These are phyloP conservation scores for Penicillium aurantiogriseum DNA, from an alignment of 2,329 filamentous ascomycete genomes.

Conservation along the genomic window DNA sequence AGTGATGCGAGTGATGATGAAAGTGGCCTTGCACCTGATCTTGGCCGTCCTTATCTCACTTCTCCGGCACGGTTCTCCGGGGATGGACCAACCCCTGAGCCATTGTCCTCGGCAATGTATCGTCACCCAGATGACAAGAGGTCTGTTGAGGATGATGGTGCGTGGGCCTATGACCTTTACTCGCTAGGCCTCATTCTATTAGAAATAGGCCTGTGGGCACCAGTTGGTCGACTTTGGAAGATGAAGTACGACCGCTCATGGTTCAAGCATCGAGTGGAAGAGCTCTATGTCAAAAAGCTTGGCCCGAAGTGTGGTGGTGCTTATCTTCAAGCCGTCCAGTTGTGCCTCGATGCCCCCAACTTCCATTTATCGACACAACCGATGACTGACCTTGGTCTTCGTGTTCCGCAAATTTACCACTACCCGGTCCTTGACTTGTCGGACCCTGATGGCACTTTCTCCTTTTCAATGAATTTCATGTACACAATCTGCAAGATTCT, in stretches of 20 bases:
- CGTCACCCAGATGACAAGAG: slow-evolving; percentile 55
- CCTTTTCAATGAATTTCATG: slow-evolving; percentile 47
- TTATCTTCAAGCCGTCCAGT: slow-evolving; percentile 62
- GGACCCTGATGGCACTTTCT: slow-evolving; percentile 41
- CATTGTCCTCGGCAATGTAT: slow-evolving; percentile 57
- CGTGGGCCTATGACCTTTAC: slow-evolving; percentile 57
- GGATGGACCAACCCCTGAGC: slow-evolving; percentile 48
- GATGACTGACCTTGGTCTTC: slow-evolving; percentile 41
- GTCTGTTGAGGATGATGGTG: slow-evolving; percentile 37
- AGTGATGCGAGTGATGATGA: slow-evolving; percentile 36
- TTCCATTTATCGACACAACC: slow-evolving; percentile 44
- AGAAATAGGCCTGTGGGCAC: slow-evolving; percentile 64
- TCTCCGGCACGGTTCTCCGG: slow-evolving; percentile 60
- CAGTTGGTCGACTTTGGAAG: slow-evolving; percentile 62
- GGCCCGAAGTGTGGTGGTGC: slow-evolving; percentile 62
- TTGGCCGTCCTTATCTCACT: slow-evolving; percentile 57
- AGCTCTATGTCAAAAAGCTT: slow-evolving; percentile 61
- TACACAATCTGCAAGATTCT: slow-evolving; percentile 44
- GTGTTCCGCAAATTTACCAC: slow-evolving; percentile 42
- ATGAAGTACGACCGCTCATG: slow-evolving; percentile 61
- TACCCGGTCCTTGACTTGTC: slow-evolving; percentile 45
- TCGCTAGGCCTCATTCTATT: slow-evolving; percentile 61
- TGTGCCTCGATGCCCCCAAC: slow-evolving; percentile 60
- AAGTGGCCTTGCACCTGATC: slow-evolving; percentile 41
- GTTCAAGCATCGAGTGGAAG: slow-evolving; percentile 64